Percentiles rank a stretch among this genome's conserved stretches.
Conservation (phyloP, 169 alveolate species). For the Plasmodium knowlesi region DNA sequence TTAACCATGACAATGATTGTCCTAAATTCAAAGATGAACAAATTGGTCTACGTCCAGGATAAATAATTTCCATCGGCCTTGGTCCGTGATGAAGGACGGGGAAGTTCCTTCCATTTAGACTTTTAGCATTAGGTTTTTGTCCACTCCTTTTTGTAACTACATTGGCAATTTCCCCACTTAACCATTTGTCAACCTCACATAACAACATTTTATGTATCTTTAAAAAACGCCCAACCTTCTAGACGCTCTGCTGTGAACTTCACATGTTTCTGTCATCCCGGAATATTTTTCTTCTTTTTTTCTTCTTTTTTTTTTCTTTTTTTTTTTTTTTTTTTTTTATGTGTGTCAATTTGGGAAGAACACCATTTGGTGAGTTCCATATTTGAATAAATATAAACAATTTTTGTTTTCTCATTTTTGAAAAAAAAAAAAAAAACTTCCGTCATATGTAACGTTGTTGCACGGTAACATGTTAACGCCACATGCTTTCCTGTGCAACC, state of each 20-base stretch:
- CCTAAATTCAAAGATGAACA: slow-evolving; percentile 50
- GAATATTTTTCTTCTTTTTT: neutral
- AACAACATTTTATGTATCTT: neutral
- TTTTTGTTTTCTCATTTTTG: neutral
- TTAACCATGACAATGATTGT: slow-evolving; percentile 62
- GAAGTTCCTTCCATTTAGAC: neutral
- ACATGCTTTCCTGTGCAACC: neutral
- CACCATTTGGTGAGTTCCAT: neutral
- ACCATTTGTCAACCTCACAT: neutral
- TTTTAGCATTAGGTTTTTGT: neutral
- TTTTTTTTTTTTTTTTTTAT: slow-evolving; percentile 9
- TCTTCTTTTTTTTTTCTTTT: neutral
- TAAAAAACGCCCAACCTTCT: neutral
- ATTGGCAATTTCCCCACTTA: neutral
- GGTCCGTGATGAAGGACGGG: neutral
- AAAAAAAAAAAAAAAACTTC: neutral
- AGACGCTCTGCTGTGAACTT: neutral
- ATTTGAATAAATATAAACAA: neutral
- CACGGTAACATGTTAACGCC: neutral
- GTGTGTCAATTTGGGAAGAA: neutral
- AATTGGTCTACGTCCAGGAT: slow-evolving; percentile 33
- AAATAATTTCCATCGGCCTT: neutral
- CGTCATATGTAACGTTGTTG: neutral
- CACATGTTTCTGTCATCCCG: neutral
- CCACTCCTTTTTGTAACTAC: neutral